Evolutionary conservation across 2,329 filamentous ascomycete genomes (phyloP), one percentile per base, ranked within the genome.

Genomic region (Xylariaceae sp.): DNA sequence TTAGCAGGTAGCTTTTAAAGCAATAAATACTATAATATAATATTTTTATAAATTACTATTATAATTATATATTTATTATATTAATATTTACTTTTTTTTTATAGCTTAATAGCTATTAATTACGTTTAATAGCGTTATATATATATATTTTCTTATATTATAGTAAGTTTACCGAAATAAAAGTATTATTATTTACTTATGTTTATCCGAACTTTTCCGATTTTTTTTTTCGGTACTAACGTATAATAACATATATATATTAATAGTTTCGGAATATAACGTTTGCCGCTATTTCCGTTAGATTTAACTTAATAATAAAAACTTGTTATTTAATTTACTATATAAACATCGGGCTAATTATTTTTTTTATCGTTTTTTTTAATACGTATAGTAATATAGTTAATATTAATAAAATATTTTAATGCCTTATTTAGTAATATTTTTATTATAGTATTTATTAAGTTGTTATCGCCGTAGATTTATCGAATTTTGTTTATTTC

Each of bases 401-500:
- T 44, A 16, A 11, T 19, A 13, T 44, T 44, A 22, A 44, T 44
- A 22, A 44, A 44, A 10, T 12, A 6, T 31, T 44, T 31, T 19
- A 44, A 22, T 9, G 42, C 42, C 16, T 44, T 19, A 44, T 44
- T 44, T 44, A 44, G 17, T 19, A 19, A 19, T 19, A 19, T 19
- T 46, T 46, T 46, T n/a, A 18, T 46, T 46, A 46, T 46, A 34
- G 28, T 12, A 34, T 46, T 34, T 17, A 36, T 46, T 19, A 36
- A 17, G 16, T 46, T 46, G 36, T 46, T 31, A 12, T 46, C 12
- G 14, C 28, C 36, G 36, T 46, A 34, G 13, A 46, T 46, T 36
- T 46, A 46, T 34, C 36, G n/a, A 6, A 46, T 46, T 33, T 46
- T 46, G 36, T 46, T 10, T 11, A 46, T 46, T 46, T 46, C 18